Evolutionary conservation across 371 early-diverging fungal species (phyloP), one percentile per base, ranked within the genome.

Genomic region (Mucor circinelloides): DNA sequence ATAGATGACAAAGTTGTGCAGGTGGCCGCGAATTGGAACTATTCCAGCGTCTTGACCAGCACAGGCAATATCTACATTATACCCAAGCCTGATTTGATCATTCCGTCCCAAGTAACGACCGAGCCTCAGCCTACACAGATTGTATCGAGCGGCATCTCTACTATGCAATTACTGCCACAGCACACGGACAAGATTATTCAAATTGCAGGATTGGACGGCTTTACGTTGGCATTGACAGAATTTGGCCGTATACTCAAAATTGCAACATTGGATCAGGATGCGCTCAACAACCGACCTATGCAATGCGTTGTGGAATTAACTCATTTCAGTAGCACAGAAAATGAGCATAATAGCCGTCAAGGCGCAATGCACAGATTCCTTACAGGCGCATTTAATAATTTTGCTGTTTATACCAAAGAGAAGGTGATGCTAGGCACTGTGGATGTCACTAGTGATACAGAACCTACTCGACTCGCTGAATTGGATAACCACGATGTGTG

Each of bases 11-110:
- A 34, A 3, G 63, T 79, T 3, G 70, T 68, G 8, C 81, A 81
- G 46, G 76, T 79, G 10, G 36, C 72, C 4, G 82, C 77, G 12
- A 79, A 75, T 31, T 79, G 78, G 78, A 64, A 60, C 10, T 67
- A 69, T 30, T 79, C 79, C 0, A 58, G 67, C 25, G 57, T 74
- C 4, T 65, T 82, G 55, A 75, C 79, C 9, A 56, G 60, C 5
- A 32, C 15, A 0, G 82, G 82, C 10, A 60, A 46, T 12, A 10
- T 81, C 3, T 69, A 65, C 42, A 54, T 73, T 5, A 54, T 81
- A 9, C 75, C 72, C 0, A 52, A 64, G 10, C 81, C 81, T 1
- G 67, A 68, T 30, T 28, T 44, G 32, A 58, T 68, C 9, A 40
- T 32, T 10, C 61, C 60, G 3, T 57, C 63, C 0, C 25, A 59